phyloP scores from a whole-genome alignment of 768 basidiomycete genomes.

The Trametes meyenii region DNA sequence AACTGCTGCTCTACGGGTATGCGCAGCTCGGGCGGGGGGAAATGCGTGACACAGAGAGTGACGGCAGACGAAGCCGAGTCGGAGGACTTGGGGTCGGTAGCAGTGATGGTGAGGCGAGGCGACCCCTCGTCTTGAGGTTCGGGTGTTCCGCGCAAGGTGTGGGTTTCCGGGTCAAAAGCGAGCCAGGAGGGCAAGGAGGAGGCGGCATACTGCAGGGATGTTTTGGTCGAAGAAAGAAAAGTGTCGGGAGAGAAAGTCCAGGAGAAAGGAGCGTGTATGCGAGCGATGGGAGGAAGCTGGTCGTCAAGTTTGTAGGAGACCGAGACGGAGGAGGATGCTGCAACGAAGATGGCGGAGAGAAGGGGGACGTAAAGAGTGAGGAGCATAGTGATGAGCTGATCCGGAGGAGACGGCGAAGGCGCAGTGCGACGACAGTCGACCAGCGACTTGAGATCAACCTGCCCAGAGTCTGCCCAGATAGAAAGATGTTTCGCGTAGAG shows the following conservation, averaged over 20 bases:
- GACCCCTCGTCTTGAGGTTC: conserved; percentile 61
- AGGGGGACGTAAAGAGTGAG: conserved; percentile 24
- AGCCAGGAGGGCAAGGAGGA: conserved; percentile 76
- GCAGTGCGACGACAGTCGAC: conserved; percentile 23
- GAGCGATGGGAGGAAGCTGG: conserved; percentile 82
- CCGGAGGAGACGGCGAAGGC: background rate
- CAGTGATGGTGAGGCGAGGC: conserved; percentile 62
- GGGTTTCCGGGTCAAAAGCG: conserved; percentile 60
- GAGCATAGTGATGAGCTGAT: conserved; percentile 29
- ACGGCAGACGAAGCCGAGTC: conserved; percentile 53
- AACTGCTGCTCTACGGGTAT: conserved; percentile 64
- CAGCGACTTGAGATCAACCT: conserved; percentile 23
- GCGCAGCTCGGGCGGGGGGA: conserved; percentile 55
- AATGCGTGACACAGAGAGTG: conserved; percentile 58
- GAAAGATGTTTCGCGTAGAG: conserved; percentile 9
- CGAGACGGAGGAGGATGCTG: conserved; percentile 37
- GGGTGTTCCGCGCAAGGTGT: conserved; percentile 74
- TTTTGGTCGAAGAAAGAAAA: conserved; percentile 54
- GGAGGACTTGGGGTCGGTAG: conserved; percentile 51
- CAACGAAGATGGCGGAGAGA: conserved; percentile 1
- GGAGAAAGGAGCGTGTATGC: conserved; percentile 59
- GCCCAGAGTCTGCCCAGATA: background rate
- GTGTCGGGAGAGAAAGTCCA: conserved; percentile 73
- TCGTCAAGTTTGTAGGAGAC: conserved; percentile 63
- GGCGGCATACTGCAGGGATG: conserved; percentile 53